Conservation (phyloP, 225 moss, liverwort and hornwort species). For the Rhytidiadelphus loreus region DNA sequence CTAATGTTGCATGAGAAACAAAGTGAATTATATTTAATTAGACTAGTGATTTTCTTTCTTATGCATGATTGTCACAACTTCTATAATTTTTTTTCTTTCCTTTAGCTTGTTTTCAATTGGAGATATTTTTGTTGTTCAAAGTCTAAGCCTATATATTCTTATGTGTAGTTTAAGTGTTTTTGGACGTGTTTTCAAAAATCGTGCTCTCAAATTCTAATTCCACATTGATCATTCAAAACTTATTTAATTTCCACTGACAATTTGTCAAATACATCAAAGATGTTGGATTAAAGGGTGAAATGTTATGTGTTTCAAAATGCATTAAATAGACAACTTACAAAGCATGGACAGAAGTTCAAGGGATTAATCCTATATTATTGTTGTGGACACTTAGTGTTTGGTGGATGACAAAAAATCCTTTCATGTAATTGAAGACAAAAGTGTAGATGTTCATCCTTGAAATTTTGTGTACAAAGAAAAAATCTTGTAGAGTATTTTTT, state of each 20-base stretch:
- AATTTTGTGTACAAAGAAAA: too few relatives aligned
- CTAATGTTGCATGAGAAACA: not conserved
- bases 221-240: not conserved
- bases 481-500: fast-evolving
- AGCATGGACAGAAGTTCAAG: not conserved
- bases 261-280: too few relatives aligned
- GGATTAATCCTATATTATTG: fast-evolving
- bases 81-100: not conserved
- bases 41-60: not conserved
- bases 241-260: fast-evolving
- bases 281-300: not conserved
- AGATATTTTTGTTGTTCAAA: not conserved
- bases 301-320: not conserved
- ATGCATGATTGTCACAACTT: not conserved
- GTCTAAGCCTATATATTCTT: not conserved
- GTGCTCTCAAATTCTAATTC: not conserved
- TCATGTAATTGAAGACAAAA: too few relatives aligned
- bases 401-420: too few relatives aligned
- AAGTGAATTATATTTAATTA: not conserved
- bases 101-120: not conserved
- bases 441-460: too few relatives aligned
- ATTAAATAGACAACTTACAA: not conserved
- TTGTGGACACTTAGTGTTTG: fast-evolving
- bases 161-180: not conserved
- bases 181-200: fast-evolving